These are phyloP conservation scores for Xenosphaeropsis pyriputrescens DNA, from an alignment of 2,329 filamentous ascomycete species.

Conservation along the genomic window DNA sequence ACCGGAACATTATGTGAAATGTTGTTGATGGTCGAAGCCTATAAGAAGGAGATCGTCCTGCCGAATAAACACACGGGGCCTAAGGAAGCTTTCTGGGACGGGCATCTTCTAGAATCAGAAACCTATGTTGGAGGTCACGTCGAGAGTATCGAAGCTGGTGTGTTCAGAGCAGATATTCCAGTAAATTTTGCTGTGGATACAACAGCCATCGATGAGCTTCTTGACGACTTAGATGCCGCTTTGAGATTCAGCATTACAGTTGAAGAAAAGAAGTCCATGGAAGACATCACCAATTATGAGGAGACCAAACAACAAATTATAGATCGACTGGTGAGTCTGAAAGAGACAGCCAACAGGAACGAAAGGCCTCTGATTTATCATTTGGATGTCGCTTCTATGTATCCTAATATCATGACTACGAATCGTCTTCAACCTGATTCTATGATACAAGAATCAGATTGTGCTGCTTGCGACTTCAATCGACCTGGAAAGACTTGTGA, in stretches of 20 bases:
- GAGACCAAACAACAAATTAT: constrained; percentile 75
- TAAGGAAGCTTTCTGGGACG: constrained; percentile 90
- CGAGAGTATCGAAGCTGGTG: constrained; percentile 96
- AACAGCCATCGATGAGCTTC: constrained; percentile 74
- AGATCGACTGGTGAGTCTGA: constrained; percentile 55
- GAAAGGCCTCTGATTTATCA: constrained; percentile 93
- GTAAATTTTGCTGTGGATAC: constrained; percentile 89
- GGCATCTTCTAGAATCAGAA: constrained; percentile 88
- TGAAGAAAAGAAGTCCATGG: constrained; percentile 70
- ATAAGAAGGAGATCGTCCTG: constrained; percentile 77
- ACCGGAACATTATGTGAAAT: constrained; percentile 99
- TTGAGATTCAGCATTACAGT: constrained; percentile 76
- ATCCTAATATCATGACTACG: constrained; percentile 99
- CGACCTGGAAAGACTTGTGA: constrained; percentile 95
- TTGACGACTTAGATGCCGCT: constrained; percentile 75
- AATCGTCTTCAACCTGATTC: constrained; percentile 95
- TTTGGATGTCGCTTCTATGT: constrained; percentile 97
- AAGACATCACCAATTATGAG: constrained; percentile 69
- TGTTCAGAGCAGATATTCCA: constrained; percentile 91
- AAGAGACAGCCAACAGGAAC: constrained; percentile 66
- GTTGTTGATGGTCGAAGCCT: constrained; percentile 97
- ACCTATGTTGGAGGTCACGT: constrained; percentile 98
- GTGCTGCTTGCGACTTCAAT: constrained; percentile 96
- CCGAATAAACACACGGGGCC: constrained; percentile 93
- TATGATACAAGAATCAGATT: constrained; percentile 96